A percentile compares a stretch with the other conserved stretches of the same genome.
Evolutionary conservation across 2,329 filamentous ascomycete genomes (phyloP).

Genomic region (Stagonosporopsis rhizophila): DNA sequence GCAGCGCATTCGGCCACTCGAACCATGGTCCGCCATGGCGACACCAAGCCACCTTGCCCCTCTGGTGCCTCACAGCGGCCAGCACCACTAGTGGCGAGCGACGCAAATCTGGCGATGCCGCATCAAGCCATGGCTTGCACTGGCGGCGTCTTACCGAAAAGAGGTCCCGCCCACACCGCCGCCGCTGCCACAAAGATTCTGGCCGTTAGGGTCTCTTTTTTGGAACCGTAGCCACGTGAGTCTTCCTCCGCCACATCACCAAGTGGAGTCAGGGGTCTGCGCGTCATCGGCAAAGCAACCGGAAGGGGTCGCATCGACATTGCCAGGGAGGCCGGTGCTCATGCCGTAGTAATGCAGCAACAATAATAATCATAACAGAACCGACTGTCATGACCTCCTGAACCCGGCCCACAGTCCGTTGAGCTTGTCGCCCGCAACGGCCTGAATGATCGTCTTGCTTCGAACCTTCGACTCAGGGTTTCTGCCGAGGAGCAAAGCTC

Average conservation of each 20-base stretch:
- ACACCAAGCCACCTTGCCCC: constrained; percentile 17
- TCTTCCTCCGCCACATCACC: constrained; percentile 29
- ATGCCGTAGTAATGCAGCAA: background rate
- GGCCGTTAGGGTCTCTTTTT: constrained; percentile 26
- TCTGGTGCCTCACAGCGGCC: constrained; percentile 25
- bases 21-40: constrained; percentile 22
- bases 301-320: constrained; percentile 15
- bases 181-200: constrained; percentile 40
- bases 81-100: constrained; percentile 25
- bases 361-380: background rate
- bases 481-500: constrained; percentile 9
- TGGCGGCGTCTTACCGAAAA: constrained; percentile 31
- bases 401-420: background rate
- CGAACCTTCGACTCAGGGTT: constrained; percentile 2
- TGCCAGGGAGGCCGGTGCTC: background rate
- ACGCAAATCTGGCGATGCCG: constrained; percentile 32
- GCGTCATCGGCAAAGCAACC: constrained; percentile 46
- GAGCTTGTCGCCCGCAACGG: background rate
- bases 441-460: background rate
- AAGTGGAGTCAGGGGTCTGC: constrained; percentile 42
- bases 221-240: constrained; percentile 44
- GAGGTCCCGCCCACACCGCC: constrained; percentile 21
- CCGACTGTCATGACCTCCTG: background rate
- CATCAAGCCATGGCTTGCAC: constrained; percentile 28
- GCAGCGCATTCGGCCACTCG: constrained; percentile 19